A percentile compares a stretch with the other conserved stretches of the same genome.
phyloP scores from a whole-genome alignment of 352 stramenopile genomes.

The Pythium utonaiense region DNA sequence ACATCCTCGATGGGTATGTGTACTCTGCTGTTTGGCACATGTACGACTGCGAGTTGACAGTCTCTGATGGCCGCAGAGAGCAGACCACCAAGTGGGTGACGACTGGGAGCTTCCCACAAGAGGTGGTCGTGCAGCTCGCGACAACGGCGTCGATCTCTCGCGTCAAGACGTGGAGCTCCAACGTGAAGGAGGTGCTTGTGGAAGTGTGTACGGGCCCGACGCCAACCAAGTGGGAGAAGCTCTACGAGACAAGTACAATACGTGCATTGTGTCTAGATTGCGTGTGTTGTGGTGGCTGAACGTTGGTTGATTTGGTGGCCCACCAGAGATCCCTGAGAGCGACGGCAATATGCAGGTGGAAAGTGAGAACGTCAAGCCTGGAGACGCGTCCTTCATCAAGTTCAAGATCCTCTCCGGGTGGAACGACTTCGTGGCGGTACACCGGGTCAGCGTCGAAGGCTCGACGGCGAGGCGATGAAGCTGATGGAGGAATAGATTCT shows the following conservation, averaged over 20 bases:
- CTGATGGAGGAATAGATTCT: not conserved
- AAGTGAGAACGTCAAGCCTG: conserved; percentile 66
- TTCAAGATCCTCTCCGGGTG: conserved; percentile 84
- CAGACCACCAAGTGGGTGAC: conserved; percentile 79
- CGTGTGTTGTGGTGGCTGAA: no score
- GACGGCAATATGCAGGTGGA: conserved; percentile 82
- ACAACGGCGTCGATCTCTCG: conserved; percentile 71
- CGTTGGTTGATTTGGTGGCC: not conserved
- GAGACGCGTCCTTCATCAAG: conserved; percentile 78
- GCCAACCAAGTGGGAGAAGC: conserved; percentile 78
- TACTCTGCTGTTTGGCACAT: no score
- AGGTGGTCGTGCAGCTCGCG: conserved; percentile 78
- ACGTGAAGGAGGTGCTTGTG: conserved; percentile 67
- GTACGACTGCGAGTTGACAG: no score
- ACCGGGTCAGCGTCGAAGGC: conserved; percentile 80
- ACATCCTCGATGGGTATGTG: conserved; percentile 75
- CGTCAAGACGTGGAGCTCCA: conserved; percentile 78
- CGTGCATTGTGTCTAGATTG: not conserved
- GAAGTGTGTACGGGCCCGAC: conserved; percentile 65
- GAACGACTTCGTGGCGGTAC: conserved; percentile 72
- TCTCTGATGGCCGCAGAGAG: conserved; percentile 34
- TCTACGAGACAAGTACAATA: conserved; percentile 58
- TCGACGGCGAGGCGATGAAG: conserved; percentile 44
- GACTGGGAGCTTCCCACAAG: conserved; percentile 77
- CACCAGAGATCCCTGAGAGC: conserved; percentile 68